Base-by-base conservation (phyloP, 306 rosid genomes). In the Lupinus albus region DNA sequence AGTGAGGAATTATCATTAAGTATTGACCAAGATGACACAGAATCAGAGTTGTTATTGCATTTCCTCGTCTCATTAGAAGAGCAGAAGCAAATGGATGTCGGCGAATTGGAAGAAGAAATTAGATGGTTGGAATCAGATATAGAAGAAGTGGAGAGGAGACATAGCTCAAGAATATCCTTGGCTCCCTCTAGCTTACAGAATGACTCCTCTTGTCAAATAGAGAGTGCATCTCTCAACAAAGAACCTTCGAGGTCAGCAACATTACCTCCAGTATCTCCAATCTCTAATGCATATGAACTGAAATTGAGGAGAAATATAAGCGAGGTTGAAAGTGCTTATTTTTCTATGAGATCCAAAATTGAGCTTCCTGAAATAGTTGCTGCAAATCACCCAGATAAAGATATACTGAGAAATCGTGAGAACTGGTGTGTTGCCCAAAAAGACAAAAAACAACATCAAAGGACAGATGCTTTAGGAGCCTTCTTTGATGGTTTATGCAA, bases 401-500 rank as follows among this genome's bases (percentile, higher is more conserved):
- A 79, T 68, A 62, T 86, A 50, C 65, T 83, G 35, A 79, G 47
- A 78, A 50, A 65, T 67, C 82, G 80, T 69, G 89, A 84, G 61
- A 82, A 77, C 76, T 81, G 75, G 73, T 65, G 32, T 74, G 57
- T 66, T 63, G 21, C 68, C 47, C 72, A 52, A 41, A 74, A 81
- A 39, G 84, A 68, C 59, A 78, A 82, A 63, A 87, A 66, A 63
- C 65, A 57, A 47, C 60, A 51, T 57, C 47, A 51, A 54, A 39
- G 68, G 14, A 54, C 65, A 2, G 92, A 88, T 83, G 66, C 69
- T 20, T 11, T 84, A 68, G 95, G 95, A 73, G 77, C 64, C 58
- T 84, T 88, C 72, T 91, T 88, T 76, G 89, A 88, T 64, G 88
- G 95, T 30, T 83, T 91, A 68, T 86, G 95, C 92, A 91, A 84